Base-by-base conservation (phyloP, 768 basidiomycete species). In the Rhodotorula paludigena region DNA sequence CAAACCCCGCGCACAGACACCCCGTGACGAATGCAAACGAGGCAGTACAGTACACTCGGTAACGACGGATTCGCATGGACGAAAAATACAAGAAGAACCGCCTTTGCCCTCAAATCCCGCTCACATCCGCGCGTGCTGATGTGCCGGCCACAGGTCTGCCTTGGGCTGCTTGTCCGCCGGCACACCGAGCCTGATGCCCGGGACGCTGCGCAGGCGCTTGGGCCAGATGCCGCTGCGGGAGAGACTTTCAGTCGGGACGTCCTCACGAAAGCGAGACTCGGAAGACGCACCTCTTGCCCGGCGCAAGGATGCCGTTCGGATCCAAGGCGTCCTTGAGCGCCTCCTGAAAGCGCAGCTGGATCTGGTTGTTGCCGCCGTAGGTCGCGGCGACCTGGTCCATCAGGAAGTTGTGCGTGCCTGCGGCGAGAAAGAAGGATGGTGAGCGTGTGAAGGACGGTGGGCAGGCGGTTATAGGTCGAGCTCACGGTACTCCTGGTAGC, bases 401-500 rank as follows among this genome's bases (percentile, higher is more conserved):
- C 42, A 66, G 62, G 20, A 60, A 57, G 39, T 55, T 38, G 35
- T 41, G 55, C 39, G 55, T 44, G 36, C n/a, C 33, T 25, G 23
- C 48, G 25, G 36, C 30, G 49, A 61, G 44, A n/a, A 47, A 14
- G 11, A 51, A 9, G 35, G 60, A 18, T 21, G 28, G 30, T 47
- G 28, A 18, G 47, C 38, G 9, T 9, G 33, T 15, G 14, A 28
- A 18, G 12, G n/a, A 54, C 52, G n/a, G n/a, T n/a, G n/a, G n/a
- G n/a, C n/a, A n/a, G n/a, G n/a, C n/a, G n/a, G n/a, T n/a, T n/a
- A 36, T 38, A 66, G 47, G 55, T 66, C 65, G 6, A 65, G 61
- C n/a, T n/a, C n/a, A n/a, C 69, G 42, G 57, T 71, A 71, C 64
- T 71, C 70, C 36, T 61, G 55, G 44, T 63, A 67, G 30, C 70